These are phyloP conservation scores for Colletotrichum siamense DNA, from an alignment of 2,329 filamentous ascomycete species.

Conservation along the genomic window DNA sequence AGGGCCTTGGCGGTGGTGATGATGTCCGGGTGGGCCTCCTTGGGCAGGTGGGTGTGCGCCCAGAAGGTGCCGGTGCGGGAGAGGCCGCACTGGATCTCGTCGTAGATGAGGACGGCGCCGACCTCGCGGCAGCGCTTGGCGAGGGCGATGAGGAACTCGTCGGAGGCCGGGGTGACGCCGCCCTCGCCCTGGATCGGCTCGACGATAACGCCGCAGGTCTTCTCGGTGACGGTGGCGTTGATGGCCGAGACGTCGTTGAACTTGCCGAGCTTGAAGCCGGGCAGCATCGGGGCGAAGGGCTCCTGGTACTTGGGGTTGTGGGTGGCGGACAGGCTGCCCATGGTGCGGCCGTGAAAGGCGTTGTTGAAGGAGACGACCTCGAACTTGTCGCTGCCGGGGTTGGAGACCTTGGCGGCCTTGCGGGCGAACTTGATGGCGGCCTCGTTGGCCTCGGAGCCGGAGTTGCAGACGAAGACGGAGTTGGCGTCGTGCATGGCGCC, in stretches of 20 bases:
- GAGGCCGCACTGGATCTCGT: conserved; percentile 97
- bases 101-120: conserved; percentile 88
- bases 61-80: conserved; percentile 87
- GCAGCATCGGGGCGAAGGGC: conserved; percentile 94
- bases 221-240: conserved; percentile 76
- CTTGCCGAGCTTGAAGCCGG: conserved; percentile 85
- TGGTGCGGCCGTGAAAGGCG: conserved; percentile 95
- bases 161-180: conserved; percentile 82
- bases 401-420: conserved; percentile 81
- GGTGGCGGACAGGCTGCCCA: conserved; percentile 94
- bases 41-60: conserved; percentile 80
- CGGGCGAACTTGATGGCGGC: conserved; percentile 96
- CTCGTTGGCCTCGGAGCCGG: conserved; percentile 95
- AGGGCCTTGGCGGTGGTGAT: conserved; percentile 95
- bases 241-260: conserved; percentile 84
- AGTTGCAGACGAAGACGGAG: conserved; percentile 93
- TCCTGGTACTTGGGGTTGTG: conserved; percentile 98
- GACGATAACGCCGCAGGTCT: conserved; percentile 92
- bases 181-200: conserved; percentile 98
- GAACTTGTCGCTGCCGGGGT: conserved; percentile 74
- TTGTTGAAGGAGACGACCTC: conserved; percentile 91
- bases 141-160: conserved; percentile 85
- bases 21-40: conserved; percentile 89
- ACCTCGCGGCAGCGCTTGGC: conserved; percentile 85
- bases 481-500: conserved; percentile 83